phyloP scores from a whole-genome alignment of 345 rosid genomes.

The Lumnitzera littorea region DNA sequence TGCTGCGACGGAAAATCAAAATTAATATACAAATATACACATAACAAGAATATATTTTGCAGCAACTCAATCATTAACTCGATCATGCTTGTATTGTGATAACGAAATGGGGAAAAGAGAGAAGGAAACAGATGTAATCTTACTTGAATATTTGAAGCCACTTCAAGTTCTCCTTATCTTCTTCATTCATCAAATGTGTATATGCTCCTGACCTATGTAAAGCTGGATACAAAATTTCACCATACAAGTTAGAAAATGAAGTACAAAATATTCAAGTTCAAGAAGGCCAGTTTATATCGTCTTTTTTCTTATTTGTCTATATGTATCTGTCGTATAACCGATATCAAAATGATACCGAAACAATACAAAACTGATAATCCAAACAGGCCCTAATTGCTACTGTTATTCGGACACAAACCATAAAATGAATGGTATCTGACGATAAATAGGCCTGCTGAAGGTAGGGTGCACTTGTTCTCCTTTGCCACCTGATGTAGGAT shows the following conservation, averaged over 20 bases:
- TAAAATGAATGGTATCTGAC: slow-evolving; percentile 64
- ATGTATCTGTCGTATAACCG: too few relatives aligned
- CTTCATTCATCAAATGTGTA: slow-evolving; percentile 30
- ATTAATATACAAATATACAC: too few relatives aligned
- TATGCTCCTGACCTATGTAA: slow-evolving; percentile 32
- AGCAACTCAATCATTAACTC: too few relatives aligned
- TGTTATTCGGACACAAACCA: slow-evolving; percentile 13
- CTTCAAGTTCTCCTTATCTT: slow-evolving; percentile 29
- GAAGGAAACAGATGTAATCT: not conserved
- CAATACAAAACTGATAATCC: not conserved
- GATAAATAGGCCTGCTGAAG: slow-evolving; percentile 52
- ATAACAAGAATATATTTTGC: too few relatives aligned
- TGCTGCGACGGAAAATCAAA: too few relatives aligned
- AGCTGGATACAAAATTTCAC: slow-evolving; percentile 13
- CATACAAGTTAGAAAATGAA: not conserved
- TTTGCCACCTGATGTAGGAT: slow-evolving; percentile 29
- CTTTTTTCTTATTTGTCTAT: too few relatives aligned
- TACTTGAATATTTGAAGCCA: slow-evolving; percentile 40
- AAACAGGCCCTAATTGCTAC: too few relatives aligned
- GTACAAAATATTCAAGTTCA: not conserved
- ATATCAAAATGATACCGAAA: not conserved
- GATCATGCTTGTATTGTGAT: too few relatives aligned
- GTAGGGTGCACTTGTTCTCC: slow-evolving; percentile 46
- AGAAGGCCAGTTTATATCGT: too few relatives aligned
- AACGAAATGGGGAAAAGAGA: too few relatives aligned